Evolutionary conservation across 352 stramenopile species (phyloP).

Genomic region (Pythium plurisporium): DNA sequence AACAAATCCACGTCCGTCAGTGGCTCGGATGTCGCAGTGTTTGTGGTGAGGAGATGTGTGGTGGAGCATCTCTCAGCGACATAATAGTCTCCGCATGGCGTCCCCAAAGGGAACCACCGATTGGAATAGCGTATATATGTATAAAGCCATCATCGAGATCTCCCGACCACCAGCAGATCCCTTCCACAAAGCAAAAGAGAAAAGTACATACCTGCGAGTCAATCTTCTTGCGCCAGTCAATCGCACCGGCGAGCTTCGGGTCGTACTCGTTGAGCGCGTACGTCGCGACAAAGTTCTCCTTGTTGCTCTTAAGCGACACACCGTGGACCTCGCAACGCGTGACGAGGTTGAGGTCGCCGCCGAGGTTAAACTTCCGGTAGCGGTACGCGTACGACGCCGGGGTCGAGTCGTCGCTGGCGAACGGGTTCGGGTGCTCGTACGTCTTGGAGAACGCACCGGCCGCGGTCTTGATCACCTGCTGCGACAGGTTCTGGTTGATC

Average conservation of each 20-base stretch:
- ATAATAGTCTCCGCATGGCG: conserved; percentile 31
- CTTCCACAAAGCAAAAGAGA: no score
- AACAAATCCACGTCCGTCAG: conserved; percentile 5
- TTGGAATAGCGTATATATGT: conserved; percentile 51
- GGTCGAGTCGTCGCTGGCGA: conserved; percentile 93
- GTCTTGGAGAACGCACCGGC: conserved; percentile 34
- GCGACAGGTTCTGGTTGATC: conserved; percentile 99
- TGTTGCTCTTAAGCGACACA: conserved; percentile 80
- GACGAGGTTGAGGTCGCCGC: conserved; percentile 86
- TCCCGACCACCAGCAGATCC: conserved; percentile 12
- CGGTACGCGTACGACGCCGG: conserved; percentile 94
- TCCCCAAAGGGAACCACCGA: not conserved
- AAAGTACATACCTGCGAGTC: conserved; percentile 78
- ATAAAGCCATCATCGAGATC: conserved; percentile 65
- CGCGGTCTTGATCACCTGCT: conserved; percentile 90
- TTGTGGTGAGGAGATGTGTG: not conserved
- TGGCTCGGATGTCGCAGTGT: no score
- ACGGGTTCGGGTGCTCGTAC: conserved; percentile 87
- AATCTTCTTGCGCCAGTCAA: conserved; percentile 97
- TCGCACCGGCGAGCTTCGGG: conserved; percentile 80
- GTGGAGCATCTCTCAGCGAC: conserved; percentile 25
- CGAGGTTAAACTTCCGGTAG: conserved; percentile 96
- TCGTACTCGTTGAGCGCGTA: conserved; percentile 98
- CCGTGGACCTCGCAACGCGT: conserved; percentile 95
- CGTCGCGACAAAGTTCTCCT: conserved; percentile 91